Percentiles rank a stretch among this genome's conserved stretches.
These are phyloP conservation scores for Globisporangium irregulare DNA, from an alignment of 352 stramenopile species.

Conservation along the genomic window DNA sequence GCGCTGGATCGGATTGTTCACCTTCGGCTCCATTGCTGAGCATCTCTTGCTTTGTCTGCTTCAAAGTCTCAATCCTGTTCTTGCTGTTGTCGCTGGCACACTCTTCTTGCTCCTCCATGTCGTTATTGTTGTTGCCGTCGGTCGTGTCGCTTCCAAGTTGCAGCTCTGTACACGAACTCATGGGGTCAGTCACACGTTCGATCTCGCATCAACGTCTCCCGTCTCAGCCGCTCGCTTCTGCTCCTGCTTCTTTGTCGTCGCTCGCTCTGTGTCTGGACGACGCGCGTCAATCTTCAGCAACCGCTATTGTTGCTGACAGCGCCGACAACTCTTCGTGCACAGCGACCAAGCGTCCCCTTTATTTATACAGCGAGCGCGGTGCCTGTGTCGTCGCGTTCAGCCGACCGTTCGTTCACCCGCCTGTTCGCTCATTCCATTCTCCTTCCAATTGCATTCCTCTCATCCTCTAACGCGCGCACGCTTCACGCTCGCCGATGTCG, in stretches of 20 bases:
- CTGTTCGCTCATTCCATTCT: not conserved
- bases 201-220: not conserved
- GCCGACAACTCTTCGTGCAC: not conserved
- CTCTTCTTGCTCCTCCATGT: constrained; percentile 7
- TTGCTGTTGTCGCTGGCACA: not conserved
- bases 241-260: not conserved
- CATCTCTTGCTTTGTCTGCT: not conserved
- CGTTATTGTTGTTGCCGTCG: constrained; percentile 1
- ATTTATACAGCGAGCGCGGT: not conserved
- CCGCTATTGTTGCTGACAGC: not conserved
- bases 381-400: not conserved
- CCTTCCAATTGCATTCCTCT: not conserved
- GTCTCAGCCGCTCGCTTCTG: not conserved
- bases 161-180: constrained; percentile 1
- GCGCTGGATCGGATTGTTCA: not conserved
- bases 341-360: not conserved
- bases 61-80: not conserved
- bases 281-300: not conserved
- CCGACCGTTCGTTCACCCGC: not conserved
- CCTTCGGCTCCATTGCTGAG: not conserved
- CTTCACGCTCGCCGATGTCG: not conserved
- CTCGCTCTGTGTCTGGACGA: not conserved
- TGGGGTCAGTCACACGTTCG: not conserved
- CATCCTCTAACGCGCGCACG: not conserved
- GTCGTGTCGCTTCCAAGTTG: not conserved